phyloP scores from a whole-genome alignment of 257 asterid genomes.

The Fraxinus quadrangulata region DNA sequence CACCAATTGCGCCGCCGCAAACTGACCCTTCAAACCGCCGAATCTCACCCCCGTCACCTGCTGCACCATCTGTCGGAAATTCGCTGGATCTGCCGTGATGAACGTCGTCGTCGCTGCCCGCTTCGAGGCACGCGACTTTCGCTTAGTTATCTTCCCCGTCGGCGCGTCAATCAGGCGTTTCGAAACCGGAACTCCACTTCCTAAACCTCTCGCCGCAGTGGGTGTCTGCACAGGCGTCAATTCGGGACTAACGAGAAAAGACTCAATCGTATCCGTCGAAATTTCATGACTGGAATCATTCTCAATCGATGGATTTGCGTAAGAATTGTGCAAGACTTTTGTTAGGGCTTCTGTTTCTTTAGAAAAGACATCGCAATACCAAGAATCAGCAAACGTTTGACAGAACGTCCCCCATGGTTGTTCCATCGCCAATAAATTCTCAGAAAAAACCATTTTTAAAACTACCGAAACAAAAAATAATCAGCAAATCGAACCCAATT shows the following conservation, averaged over 20 bases:
- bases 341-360: slow-evolving; percentile 64
- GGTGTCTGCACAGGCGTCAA: slow-evolving; percentile 45
- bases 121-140: slow-evolving; percentile 81
- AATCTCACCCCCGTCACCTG: slow-evolving; percentile 78
- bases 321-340: slow-evolving; percentile 56
- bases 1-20: slow-evolving; percentile 37
- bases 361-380: slow-evolving; percentile 52
- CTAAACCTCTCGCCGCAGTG: slow-evolving; percentile 58
- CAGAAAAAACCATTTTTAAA: slow-evolving; percentile 56
- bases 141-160: slow-evolving; percentile 59
- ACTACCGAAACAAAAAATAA: background rate
- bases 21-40: slow-evolving; percentile 38
- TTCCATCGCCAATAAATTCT: slow-evolving; percentile 57
- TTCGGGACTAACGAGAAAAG: slow-evolving; percentile 37
- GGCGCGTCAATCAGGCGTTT: slow-evolving; percentile 38
- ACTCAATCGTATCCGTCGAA: slow-evolving; percentile 42
- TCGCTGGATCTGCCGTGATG: slow-evolving; percentile 79
- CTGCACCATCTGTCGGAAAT: slow-evolving; percentile 94
- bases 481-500: background rate
- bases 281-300: slow-evolving; percentile 33
- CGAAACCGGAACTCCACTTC: slow-evolving; percentile 48
- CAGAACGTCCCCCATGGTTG: slow-evolving; percentile 58
- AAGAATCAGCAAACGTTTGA: slow-evolving; percentile 55
- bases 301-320: slow-evolving; percentile 23
- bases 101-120: slow-evolving; percentile 70